phyloP scores from a whole-genome alignment of 2,329 filamentous ascomycete species.

The Paramyrothecium roridum region DNA sequence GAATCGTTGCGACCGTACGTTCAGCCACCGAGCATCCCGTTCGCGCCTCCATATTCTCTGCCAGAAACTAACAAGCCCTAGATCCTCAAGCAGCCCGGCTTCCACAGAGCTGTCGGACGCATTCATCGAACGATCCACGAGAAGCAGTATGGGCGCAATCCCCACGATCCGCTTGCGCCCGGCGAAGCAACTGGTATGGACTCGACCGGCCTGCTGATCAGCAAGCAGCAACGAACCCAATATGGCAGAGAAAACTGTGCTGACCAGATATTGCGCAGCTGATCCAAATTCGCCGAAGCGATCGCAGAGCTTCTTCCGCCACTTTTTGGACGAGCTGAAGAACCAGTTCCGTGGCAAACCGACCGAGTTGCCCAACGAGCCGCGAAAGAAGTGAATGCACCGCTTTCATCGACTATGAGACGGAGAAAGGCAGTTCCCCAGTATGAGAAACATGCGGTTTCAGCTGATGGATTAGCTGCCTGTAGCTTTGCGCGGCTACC shows the following conservation, averaged over 20 bases:
- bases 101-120: constrained; percentile 50
- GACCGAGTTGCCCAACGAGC: constrained; percentile 29
- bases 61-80: constrained; percentile 16
- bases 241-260: not conserved
- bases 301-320: constrained; percentile 33
- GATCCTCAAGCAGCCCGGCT: constrained; percentile 48
- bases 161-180: constrained; percentile 45
- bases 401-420: not conserved
- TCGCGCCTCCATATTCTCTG: not conserved
- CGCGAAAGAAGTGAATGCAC: constrained; percentile 17
- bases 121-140: constrained; percentile 50
- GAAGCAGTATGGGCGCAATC: constrained; percentile 43
- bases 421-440: not conserved
- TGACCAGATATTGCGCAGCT: constrained; percentile 12
- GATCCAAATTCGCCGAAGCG: constrained; percentile 25
- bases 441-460: not conserved
- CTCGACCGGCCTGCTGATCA: not conserved
- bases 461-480: not conserved
- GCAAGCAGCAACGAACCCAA: not conserved
- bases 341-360: constrained; percentile 47
- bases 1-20: constrained; percentile 28
- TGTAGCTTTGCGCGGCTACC: too few relatives aligned
- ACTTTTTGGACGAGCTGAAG: constrained; percentile 49
- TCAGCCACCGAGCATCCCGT: not conserved
- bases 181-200: constrained; percentile 49